Percentiles rank a stretch among this genome's conserved stretches.
phyloP scores from a whole-genome alignment of 2,329 filamentous ascomycete species.

The Hypoxylon rubiginosum region DNA sequence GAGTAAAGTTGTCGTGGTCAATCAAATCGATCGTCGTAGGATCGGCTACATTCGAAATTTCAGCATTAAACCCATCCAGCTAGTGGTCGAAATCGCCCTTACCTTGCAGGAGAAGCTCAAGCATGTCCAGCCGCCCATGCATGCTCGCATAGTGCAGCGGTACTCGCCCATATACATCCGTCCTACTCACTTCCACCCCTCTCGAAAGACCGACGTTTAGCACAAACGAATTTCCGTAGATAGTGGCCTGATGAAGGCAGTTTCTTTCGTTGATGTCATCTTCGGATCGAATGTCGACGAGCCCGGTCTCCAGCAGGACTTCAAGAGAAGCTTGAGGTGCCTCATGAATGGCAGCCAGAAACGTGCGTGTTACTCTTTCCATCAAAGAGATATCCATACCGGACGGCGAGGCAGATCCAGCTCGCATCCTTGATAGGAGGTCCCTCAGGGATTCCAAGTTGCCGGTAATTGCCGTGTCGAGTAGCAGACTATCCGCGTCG shows the following conservation, averaged over 20 bases:
- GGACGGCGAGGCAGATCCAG: constrained; percentile 61
- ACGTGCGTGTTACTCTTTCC: constrained; percentile 89
- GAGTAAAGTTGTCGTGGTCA: constrained; percentile 97
- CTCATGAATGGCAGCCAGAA: constrained; percentile 89
- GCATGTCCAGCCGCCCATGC: constrained; percentile 89
- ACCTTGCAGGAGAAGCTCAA: constrained; percentile 79
- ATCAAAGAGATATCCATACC: constrained; percentile 67
- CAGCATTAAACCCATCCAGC: constrained; percentile 14
- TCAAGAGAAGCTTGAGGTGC: constrained; percentile 82
- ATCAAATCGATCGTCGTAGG: constrained; percentile 85
- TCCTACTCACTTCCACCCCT: constrained; percentile 81
- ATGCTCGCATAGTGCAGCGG: constrained; percentile 97
- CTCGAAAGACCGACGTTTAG: constrained; percentile 80
- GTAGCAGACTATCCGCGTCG: constrained; percentile 87
- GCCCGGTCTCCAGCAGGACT: constrained; percentile 80
- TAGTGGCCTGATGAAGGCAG: constrained; percentile 95
- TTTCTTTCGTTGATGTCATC: constrained; percentile 99
- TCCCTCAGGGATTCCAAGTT: constrained; percentile 84
- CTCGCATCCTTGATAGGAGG: constrained; percentile 79
- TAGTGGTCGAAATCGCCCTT: constrained; percentile 41
- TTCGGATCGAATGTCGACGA: constrained; percentile 92
- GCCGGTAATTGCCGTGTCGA: constrained; percentile 87
- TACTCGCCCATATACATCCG: constrained; percentile 93
- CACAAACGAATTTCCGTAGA: constrained; percentile 87
- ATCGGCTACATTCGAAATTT: constrained; percentile 62